Evolutionary conservation across 768 basidiomycete species (phyloP).

Genomic region (Podaxis mareebaensis): DNA sequence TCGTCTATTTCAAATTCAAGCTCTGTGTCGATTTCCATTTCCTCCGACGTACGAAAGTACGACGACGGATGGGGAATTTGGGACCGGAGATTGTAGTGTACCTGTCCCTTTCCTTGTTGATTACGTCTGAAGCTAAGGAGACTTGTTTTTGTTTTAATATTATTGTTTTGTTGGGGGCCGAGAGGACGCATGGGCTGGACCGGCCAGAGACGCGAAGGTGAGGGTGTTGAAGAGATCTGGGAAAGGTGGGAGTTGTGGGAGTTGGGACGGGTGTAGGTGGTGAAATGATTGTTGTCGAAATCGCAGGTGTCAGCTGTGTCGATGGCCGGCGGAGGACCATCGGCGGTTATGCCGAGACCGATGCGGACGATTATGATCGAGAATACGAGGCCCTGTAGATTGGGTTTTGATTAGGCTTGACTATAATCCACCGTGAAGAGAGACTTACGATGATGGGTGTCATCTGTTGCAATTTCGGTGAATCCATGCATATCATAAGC

Average conservation of each 20-base stretch:
- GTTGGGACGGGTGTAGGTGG: not conserved
- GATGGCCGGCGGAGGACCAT: not conserved
- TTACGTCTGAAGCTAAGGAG: not conserved
- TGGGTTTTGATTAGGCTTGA: not conserved
- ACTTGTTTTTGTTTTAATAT: not conserved
- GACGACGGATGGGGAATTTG: slow-evolving; percentile 6
- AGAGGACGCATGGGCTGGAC: slow-evolving; percentile 5
- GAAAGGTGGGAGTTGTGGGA: not conserved
- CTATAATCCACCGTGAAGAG: too few species aligned
- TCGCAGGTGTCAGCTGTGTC: not conserved
- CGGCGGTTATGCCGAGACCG: slow-evolving; percentile 27
- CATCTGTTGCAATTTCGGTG: not conserved
- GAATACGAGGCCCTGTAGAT: slow-evolving; percentile 30
- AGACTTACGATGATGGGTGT: slow-evolving; percentile 9
- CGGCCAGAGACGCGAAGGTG: slow-evolving; percentile 5
- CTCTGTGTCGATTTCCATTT: slow-evolving; percentile 9
- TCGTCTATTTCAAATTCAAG: slow-evolving; percentile 12
- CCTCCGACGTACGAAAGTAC: slow-evolving; percentile 13
- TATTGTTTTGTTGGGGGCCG: not conserved
- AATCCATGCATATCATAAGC: not conserved
- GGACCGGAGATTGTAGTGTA: slow-evolving; percentile 13
- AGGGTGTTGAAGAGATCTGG: not conserved
- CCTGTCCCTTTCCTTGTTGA: not conserved
- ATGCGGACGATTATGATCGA: slow-evolving; percentile 38
- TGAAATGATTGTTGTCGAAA: not conserved